Percentiles rank a stretch among this genome's conserved stretches.
Conservation (phyloP, 352 stramenopile genomes). For the Phytophthora meadii region DNA sequence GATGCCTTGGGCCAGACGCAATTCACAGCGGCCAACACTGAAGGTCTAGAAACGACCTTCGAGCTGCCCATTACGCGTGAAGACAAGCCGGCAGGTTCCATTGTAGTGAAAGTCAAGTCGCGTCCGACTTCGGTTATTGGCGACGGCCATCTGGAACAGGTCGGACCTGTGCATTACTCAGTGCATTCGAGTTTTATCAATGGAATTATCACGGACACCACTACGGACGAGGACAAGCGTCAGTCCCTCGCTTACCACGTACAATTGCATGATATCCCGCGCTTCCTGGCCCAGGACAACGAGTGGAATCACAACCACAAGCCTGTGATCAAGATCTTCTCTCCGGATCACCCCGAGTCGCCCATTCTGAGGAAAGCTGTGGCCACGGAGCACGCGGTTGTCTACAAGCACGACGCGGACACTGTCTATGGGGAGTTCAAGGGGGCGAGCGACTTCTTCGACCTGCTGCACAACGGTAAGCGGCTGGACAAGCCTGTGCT, state of each 20-base stretch:
- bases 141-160: conserved; percentile 23
- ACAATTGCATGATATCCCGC: conserved; percentile 35
- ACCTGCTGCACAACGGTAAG: conserved; percentile 30
- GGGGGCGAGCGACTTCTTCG: conserved; percentile 35
- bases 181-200: conserved; percentile 34
- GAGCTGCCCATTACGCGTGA: conserved; percentile 32
- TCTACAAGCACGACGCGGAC: conserved; percentile 36
- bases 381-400: conserved; percentile 28
- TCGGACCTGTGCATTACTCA: conserved; percentile 44
- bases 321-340: conserved; percentile 37
- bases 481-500: conserved; percentile 39
- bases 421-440: conserved; percentile 26
- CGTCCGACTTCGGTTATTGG: neutral
- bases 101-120: conserved; percentile 39
- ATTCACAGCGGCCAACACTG: conserved; percentile 39
- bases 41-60: conserved; percentile 31
- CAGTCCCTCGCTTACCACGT: conserved; percentile 38
- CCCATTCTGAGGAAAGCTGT: conserved; percentile 33
- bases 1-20: conserved; percentile 42
- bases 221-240: conserved; percentile 28
- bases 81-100: conserved; percentile 26
- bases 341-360: conserved; percentile 32
- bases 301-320: conserved; percentile 46
- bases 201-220: conserved; percentile 33
- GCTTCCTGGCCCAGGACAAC: conserved; percentile 27